Conservation (phyloP, 2,329 filamentous ascomycete genomes). For the Fusarium sp. region DNA sequence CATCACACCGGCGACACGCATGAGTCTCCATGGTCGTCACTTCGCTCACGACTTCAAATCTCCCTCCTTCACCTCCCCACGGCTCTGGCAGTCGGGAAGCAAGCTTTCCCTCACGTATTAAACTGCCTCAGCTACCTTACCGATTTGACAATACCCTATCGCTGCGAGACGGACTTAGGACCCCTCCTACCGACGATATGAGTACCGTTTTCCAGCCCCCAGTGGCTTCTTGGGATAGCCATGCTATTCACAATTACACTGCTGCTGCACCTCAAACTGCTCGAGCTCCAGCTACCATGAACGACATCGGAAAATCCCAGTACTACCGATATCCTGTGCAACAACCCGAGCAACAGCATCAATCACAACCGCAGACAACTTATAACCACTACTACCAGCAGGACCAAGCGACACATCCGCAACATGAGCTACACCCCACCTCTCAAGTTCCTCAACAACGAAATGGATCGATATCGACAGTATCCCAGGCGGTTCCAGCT, state of each 20-base stretch:
- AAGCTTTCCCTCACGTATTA: conserved; percentile 9
- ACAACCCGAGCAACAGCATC: conserved; percentile 35
- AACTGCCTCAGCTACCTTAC: too few relatives aligned
- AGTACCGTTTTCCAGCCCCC: conserved; percentile 64
- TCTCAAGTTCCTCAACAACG: conserved; percentile 25
- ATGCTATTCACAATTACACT: conserved; percentile 58
- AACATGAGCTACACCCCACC: conserved; percentile 24
- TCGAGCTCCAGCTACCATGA: conserved; percentile 50
- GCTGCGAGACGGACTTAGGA: conserved; percentile 58
- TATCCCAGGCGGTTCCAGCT: conserved; percentile 28
- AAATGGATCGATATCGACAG: conserved; percentile 37
- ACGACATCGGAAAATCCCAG: conserved; percentile 50
- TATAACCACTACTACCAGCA: conserved; percentile 34
- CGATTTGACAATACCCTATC: conserved; percentile 35
- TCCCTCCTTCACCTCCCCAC: too few relatives aligned
- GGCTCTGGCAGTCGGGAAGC: conserved; percentile 29
- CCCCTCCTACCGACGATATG: conserved; percentile 64
- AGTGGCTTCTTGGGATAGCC: conserved; percentile 61
- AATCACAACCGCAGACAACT: conserved; percentile 22
- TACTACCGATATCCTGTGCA: conserved; percentile 51
- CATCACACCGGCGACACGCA: too few relatives aligned
- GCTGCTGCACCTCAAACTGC: conserved; percentile 51
- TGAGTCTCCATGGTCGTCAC: too few relatives aligned
- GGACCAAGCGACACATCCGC: conserved; percentile 19
- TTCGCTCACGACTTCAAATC: too few relatives aligned